Evolutionary conservation across 1,284 basidiomycete genomes (phyloP).

Genomic region (Bjerkandera adusta): DNA sequence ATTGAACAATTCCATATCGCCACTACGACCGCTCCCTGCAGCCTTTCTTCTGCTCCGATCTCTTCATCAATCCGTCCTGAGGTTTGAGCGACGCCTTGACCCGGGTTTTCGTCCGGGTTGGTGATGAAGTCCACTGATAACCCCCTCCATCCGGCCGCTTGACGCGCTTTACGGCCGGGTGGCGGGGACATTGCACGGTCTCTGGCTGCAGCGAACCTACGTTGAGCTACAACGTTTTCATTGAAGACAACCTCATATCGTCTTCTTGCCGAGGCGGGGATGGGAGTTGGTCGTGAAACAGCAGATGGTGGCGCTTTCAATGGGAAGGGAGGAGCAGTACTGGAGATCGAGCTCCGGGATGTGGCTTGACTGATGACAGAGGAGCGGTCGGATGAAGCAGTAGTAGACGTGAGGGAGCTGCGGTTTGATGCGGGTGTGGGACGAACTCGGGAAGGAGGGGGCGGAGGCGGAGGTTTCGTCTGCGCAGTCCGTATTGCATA

Average conservation of each 20-base stretch:
- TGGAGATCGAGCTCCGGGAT: slow-evolving; percentile 45
- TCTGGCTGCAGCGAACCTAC: slow-evolving; percentile 32
- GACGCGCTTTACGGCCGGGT: slow-evolving; percentile 42
- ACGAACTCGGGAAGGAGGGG: slow-evolving; percentile 16
- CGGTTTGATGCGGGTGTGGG: slow-evolving; percentile 11
- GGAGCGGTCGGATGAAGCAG: slow-evolving; percentile 13
- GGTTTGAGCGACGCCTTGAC: slow-evolving; percentile 22
- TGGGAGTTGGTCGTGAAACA: slow-evolving; percentile 54
- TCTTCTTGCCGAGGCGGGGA: slow-evolving; percentile 57
- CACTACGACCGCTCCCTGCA: slow-evolving; percentile 56
- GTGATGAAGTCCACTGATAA: slow-evolving; percentile 71
- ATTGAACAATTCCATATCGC: slow-evolving; percentile 63
- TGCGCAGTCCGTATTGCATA: slow-evolving; percentile 10
- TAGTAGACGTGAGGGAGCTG: slow-evolving; percentile 13
- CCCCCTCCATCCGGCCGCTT: slow-evolving; percentile 74
- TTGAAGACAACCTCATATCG: slow-evolving; percentile 70
- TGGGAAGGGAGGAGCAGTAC: slow-evolving; percentile 22
- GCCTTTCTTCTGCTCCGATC: slow-evolving; percentile 41
- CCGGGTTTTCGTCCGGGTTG: slow-evolving; percentile 38
- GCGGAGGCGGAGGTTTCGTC: slow-evolving; percentile 24
- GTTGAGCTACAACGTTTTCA: slow-evolving; percentile 50
- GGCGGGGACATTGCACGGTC: slow-evolving; percentile 31
- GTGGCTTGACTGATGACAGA: slow-evolving; percentile 58
- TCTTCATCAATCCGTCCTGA: slow-evolving; percentile 32
- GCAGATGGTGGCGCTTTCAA: slow-evolving; percentile 19